phyloP scores from a whole-genome alignment of 1,284 basidiomycete genomes.

The Laetiporus sulphureus region DNA sequence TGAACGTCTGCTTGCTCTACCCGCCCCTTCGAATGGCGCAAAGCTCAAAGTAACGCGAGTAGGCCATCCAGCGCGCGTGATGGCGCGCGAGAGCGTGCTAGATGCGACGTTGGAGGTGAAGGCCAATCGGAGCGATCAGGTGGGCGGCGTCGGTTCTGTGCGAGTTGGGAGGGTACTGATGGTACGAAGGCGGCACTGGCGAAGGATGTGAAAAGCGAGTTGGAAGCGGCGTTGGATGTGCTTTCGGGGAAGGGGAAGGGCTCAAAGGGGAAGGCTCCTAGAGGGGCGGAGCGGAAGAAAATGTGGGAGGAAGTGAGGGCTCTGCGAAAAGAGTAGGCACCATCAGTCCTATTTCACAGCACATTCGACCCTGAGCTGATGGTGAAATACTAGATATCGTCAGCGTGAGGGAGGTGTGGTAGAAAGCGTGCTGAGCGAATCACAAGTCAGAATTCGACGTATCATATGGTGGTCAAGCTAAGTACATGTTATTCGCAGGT shows the following conservation, averaged over 20 bases:
- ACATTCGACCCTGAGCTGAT: background rate
- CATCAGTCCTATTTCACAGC: background rate
- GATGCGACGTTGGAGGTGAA: constrained; percentile 86
- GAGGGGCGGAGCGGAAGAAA: constrained; percentile 77
- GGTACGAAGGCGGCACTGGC: constrained; percentile 55
- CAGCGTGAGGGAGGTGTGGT: constrained; percentile 83
- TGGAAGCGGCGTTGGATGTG: constrained; percentile 60
- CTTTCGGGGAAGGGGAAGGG: constrained; percentile 78
- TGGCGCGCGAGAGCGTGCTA: constrained; percentile 64
- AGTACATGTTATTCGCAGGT: constrained; percentile 38
- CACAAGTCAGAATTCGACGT: constrained; percentile 43
- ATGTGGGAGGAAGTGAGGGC: constrained; percentile 90
- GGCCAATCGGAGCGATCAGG: constrained; percentile 73
- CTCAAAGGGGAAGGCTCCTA: constrained; percentile 60
- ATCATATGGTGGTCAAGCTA: constrained; percentile 1
- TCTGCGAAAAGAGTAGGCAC: constrained; percentile 79
- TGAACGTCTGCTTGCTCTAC: constrained; percentile 68
- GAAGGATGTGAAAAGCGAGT: constrained; percentile 80
- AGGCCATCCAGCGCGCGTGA: constrained; percentile 91
- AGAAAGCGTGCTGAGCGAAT: constrained; percentile 69
- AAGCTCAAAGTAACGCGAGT: constrained; percentile 69
- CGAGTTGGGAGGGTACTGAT: background rate
- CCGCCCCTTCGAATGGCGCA: constrained; percentile 34
- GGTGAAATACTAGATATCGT: constrained; percentile 54
- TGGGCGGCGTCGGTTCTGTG: constrained; percentile 14